These are phyloP conservation scores for Chlorella sp. DNA, from an alignment of 139 green algal species.

Conservation along the genomic window DNA sequence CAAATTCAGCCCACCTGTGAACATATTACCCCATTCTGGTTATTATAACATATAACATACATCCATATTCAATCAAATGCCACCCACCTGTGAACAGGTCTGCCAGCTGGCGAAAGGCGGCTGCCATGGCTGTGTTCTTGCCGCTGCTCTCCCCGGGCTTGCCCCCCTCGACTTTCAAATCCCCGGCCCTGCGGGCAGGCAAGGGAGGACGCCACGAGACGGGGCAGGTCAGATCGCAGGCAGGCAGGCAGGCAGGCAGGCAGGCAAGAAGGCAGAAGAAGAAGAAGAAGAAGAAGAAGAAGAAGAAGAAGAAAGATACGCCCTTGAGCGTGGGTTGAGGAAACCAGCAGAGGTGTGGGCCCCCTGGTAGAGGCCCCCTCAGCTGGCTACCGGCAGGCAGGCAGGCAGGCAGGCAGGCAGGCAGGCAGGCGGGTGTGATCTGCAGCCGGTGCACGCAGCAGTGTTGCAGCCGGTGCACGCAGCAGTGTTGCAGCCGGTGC, in stretches of 20 bases:
- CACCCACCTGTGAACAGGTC: neutral
- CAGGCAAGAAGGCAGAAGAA: neutral
- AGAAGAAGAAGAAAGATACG: too few species aligned
- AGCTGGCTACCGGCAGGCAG: neutral
- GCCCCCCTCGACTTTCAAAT: neutral
- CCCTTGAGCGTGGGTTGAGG: too few species aligned
- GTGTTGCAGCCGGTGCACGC: neutral
- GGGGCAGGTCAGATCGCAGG: neutral
- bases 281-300: neutral
- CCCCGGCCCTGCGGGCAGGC: neutral
- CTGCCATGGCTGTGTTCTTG: conserved; percentile 10
- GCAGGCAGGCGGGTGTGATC: neutral
- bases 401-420: neutral
- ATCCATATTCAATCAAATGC: too few species aligned
- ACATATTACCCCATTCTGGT: too few species aligned
- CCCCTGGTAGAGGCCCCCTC: too few species aligned
- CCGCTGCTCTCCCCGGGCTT: neutral
- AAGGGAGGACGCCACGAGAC: neutral
- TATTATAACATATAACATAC: too few species aligned
- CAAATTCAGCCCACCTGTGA: neutral
- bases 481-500: neutral
- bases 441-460: neutral
- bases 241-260: neutral
- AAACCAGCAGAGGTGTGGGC: too few species aligned
- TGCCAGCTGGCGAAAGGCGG: conserved; percentile 30